Evolutionary conservation across 768 basidiomycete species (phyloP).

Genomic region (Lactarius indigo): DNA sequence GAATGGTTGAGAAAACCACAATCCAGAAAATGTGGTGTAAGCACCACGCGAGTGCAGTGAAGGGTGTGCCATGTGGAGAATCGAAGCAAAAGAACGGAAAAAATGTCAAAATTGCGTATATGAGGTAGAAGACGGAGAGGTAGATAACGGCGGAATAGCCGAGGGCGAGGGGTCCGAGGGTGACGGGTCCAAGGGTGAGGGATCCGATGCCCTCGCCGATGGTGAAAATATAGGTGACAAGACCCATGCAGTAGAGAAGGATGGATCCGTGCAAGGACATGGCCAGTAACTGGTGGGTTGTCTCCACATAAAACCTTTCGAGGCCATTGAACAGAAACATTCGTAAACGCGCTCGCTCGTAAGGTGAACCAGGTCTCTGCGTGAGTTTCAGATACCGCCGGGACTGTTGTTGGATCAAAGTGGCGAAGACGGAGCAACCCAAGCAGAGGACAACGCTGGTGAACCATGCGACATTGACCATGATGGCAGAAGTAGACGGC

Average conservation of each 20-base stretch:
- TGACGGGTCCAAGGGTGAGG: not conserved
- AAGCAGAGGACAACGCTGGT: conserved; percentile 12
- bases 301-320: not conserved
- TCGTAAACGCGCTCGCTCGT: not conserved
- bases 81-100: no score
- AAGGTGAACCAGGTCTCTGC: not conserved
- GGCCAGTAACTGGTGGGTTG: not conserved
- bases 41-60: no score
- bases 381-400: not conserved
- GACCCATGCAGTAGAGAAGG: conserved; percentile 13
- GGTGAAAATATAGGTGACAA: not conserved
- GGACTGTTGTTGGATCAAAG: conserved; percentile 2
- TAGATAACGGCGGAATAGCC: not conserved
- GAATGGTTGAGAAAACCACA: not conserved
- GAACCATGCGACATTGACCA: conserved; percentile 16
- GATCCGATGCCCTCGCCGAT: no score
- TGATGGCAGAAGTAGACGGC: not conserved
- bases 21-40: no score
- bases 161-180: no score
- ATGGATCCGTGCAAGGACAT: conserved; percentile 4
- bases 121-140: not conserved
- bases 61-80: no score
- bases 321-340: not conserved
- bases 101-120: not conserved
- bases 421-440: conserved; percentile 3